Evolutionary conservation across 2,329 filamentous ascomycete species (phyloP).

Genomic region (Cladophialophora chaetospira): DNA sequence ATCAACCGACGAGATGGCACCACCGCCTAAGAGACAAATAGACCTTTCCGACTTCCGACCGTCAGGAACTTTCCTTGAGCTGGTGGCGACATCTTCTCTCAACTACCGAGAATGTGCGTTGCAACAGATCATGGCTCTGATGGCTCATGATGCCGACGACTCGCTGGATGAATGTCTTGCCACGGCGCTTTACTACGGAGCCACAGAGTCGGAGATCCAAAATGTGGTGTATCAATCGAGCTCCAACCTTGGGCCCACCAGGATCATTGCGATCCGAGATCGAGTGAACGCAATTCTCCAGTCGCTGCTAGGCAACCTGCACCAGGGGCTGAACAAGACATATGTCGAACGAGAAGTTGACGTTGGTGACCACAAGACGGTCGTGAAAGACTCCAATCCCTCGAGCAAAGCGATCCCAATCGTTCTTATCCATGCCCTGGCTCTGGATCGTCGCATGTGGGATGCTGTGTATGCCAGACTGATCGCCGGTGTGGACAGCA

Average conservation of each 20-base stretch:
- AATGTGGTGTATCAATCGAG: conserved; percentile 12
- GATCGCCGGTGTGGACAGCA: neutral
- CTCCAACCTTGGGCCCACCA: neutral
- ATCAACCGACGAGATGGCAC: neutral
- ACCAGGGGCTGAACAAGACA: neutral
- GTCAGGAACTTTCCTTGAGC: neutral
- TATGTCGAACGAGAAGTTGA: conserved; percentile 2
- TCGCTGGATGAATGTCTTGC: conserved; percentile 5
- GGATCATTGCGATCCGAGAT: neutral
- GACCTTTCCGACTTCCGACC: neutral
- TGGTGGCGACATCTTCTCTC: conserved; percentile 5
- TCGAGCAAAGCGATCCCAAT: neutral
- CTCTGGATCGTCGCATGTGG: conserved; percentile 17
- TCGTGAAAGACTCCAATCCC: conserved; percentile 12
- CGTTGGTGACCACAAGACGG: conserved; percentile 5
- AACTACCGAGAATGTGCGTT: conserved; percentile 12
- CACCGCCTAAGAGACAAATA: neutral
- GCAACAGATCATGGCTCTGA: conserved; percentile 9
- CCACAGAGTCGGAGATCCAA: conserved; percentile 12
- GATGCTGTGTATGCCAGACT: conserved; percentile 9
- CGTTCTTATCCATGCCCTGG: conserved; percentile 16
- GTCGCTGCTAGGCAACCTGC: neutral
- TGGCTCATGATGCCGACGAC: neutral
- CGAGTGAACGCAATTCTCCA: conserved; percentile 1
- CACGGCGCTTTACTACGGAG: conserved; percentile 8